These are phyloP conservation scores for Camellia oleifera DNA, from an alignment of 179 eudicot genomes.

Conservation along the genomic window DNA sequence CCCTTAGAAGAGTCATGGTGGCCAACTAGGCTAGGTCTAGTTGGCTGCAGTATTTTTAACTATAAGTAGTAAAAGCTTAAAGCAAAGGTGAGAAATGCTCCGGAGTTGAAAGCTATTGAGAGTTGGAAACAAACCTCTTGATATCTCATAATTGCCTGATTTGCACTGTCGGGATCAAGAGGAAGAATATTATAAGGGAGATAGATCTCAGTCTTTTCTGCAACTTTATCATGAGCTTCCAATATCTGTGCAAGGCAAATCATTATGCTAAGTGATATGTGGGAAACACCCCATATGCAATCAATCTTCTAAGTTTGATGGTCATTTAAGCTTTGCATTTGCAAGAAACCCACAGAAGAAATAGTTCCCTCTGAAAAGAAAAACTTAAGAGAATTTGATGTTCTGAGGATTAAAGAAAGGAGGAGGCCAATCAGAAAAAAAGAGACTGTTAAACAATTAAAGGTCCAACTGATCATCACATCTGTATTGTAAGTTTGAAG, in stretches of 20 bases:
- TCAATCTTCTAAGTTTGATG: neutral
- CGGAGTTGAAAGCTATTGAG: neutral
- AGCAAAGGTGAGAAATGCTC: neutral
- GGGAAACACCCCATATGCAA: neutral
- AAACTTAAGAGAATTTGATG: neutral
- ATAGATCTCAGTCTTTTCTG: constrained; percentile 88
- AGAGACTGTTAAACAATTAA: too few species aligned
- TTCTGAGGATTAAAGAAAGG: too few species aligned
- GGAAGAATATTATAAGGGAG: constrained; percentile 95
- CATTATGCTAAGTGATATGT: constrained; percentile 4
- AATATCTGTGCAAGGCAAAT: constrained; percentile 46
- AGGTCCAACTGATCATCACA: too few species aligned
- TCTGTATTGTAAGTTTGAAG: too few species aligned
- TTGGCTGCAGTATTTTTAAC: neutral
- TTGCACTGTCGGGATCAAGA: constrained; percentile 98
- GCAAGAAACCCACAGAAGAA: constrained; percentile 3
- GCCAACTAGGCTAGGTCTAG: too few species aligned
- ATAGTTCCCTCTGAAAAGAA: neutral
- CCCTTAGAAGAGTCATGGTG: too few species aligned
- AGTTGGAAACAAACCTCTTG: constrained; percentile 61
- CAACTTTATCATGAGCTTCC: constrained; percentile 97
- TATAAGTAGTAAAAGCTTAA: neutral
- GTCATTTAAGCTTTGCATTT: neutral
- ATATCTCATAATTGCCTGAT: constrained; percentile 94
- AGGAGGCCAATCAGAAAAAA: too few species aligned